Base-by-base conservation (phyloP, 2,329 filamentous ascomycete genomes). In the Aspergillus puulaauensis region DNA sequence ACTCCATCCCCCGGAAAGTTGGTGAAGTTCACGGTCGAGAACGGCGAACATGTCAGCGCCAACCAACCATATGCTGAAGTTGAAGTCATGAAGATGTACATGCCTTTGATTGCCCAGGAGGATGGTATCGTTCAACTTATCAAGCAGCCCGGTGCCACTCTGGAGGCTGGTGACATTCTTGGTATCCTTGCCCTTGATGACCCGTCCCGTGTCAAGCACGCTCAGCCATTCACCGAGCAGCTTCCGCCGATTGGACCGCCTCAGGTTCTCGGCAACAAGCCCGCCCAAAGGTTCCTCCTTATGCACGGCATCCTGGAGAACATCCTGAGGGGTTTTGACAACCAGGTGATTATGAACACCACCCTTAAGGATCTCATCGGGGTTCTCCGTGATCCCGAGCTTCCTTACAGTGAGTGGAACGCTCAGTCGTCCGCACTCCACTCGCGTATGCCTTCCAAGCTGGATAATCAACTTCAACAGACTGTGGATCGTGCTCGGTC, bases 21-120 rank as follows among this genome's bases (percentile, higher is more conserved):
- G 37, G 93, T 99, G 80, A 97, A 96, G 80, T 99, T 95, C 78
- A 90, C 91, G 1, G 90, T 99, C 2, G 95, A 97, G 76, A 98
- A 96, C 70, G 95, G 95, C 60, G 85, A 92, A 66, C 95, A 99
- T 74, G 87, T 99, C 76, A 89, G 86, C 76, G 91, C 96, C 67
- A 93, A 93, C 57, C 90, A 98, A 76, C 83, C 93, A 35, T 99
- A 92, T 71, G 95, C 95, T 56, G 95, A 99, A 77, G 93, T 99
- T 41, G 95, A 99, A 79, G 95, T 99, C 78, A 99, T 99, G 95
- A 99, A 99, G 85, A 99, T 99, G 95, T 98, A 98, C 84, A 99
- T 99, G 95, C 95, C 95, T 70, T 83, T 99, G 55, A 85, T 99
- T 61, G 90, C 95, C 3, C 89, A 93, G 73, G 95, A 99, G 76